phyloP scores from a whole-genome alignment of 1,284 basidiomycete genomes.

The Acaromyces ingoldii region DNA sequence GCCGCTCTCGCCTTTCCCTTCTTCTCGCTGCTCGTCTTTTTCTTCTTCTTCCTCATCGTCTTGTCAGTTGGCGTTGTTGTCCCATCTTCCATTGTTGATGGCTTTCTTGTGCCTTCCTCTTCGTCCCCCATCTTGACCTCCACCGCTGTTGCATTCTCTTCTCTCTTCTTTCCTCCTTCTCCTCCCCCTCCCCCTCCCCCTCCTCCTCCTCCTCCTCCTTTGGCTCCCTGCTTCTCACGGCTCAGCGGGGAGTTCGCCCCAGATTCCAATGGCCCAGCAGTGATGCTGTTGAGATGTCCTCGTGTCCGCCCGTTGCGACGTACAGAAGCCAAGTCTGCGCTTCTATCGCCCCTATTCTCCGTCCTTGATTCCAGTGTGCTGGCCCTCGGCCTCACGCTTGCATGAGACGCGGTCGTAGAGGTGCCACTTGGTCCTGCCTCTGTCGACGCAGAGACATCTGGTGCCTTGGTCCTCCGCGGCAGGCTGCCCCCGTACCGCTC shows the following conservation, averaged over 20 bases:
- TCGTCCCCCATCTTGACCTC: not conserved
- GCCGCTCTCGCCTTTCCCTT: constrained; percentile 6
- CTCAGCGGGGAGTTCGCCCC: too few species aligned
- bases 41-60: constrained; percentile 2
- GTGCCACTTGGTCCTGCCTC: too few species aligned
- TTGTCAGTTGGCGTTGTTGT: not conserved
- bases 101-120: not conserved
- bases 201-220: not conserved
- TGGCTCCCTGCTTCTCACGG: too few species aligned
- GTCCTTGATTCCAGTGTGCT: too few species aligned
- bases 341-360: too few species aligned
- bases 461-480: not conserved
- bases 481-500: constrained; percentile 7
- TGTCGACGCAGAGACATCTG: not conserved
- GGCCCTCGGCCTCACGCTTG: not conserved
- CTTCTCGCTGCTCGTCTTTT: not conserved
- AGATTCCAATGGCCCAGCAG: too few species aligned
- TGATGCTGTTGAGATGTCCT: too few species aligned
- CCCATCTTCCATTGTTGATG: too few species aligned
- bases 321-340: too few species aligned
- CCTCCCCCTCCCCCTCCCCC: not conserved
- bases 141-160: not conserved
- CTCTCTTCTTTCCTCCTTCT: not conserved
- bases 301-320: too few species aligned
- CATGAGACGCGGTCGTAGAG: too few species aligned